Evolutionary conservation across 1,284 basidiomycete species (phyloP), one percentile per base, ranked within the genome.

Genomic region (Cryptococcus sp.): DNA sequence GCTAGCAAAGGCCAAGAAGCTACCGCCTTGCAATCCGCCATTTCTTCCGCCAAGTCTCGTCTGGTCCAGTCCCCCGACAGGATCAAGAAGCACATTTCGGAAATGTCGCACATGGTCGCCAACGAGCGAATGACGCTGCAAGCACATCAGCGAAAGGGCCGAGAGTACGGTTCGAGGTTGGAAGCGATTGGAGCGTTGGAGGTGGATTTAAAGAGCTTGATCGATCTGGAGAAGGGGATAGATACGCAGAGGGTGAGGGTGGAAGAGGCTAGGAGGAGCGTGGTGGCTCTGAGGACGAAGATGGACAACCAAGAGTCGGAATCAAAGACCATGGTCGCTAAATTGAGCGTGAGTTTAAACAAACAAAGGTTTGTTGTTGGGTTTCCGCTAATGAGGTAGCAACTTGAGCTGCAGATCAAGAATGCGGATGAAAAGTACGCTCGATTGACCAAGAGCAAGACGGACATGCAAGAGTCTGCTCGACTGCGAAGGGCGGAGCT

Each of bases 1-100:
- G 50, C 60, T 4, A 51, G 42, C 43, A 62, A 58, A 45, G 48
- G 47, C 19, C 56, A 57, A n/a, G 51, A 63, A 23, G 55, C 61
- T 16, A 51, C 56, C 4, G 46, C 54, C 31, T 23, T 66, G 11
- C 46, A 53, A 14, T 37, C 53, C 23, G 53, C 65, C 42, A 82
- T 85, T 49, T 71, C 75, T 9, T 78, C 82, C 38, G 81, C 82
- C 0, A 78, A 81, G 42, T 75, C 80, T 11, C 81, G 87, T 25
- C 84, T 93, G 50, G 87, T 93, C 1, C 86, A 87, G 60, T 89
- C 87, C 0, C 88, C 88, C 0, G 88, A 93, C 39, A 79, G 89
- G 32, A 84, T 91, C 59, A 84, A 83, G 66, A 81, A 83, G 47
- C 84, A 82, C 38, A 91, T 93, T 52, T 72, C 77, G 14, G 78